Evolutionary conservation across 208 protist species (phyloP), one percentile per base, ranked within the genome.

Genomic region (Acanthamoeba culbertsoni): DNA sequence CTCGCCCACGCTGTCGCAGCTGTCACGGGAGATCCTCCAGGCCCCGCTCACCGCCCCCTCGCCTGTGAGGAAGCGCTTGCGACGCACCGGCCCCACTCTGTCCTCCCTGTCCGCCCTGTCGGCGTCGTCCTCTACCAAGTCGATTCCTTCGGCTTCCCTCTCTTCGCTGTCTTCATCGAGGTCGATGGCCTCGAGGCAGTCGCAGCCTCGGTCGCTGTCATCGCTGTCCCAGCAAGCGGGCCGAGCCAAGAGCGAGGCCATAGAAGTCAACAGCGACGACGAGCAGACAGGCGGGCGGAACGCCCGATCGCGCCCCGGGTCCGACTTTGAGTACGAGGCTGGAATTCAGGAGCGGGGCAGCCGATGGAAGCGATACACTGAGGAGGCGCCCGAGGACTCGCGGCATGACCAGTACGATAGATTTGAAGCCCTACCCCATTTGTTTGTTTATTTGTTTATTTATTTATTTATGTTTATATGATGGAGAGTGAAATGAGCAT

Each of bases 331-430:
- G 10, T 18, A 84, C 42, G 73, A 53, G 73, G 5, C 63, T 0
- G 73, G 12, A 8, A 8, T 28, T 7, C 20, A 48, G 7, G 73
- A 84, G 45, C 40, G 73, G 26, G 73, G 73, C 28, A 84, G 73
- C 73, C 73, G 73, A 37, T 84, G 73, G 73, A 84, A 84, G 73
- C 46, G 46, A 43, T 84, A 84, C 45, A 84, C 73, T 20, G 43
- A 84, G 45, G 73, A 84, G 28, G n/a, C 73, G 0, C 73, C 73
- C 6, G 73, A 84, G 0, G 73, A 84, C 33, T 8, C 35, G 18
- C 18, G 37, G 63, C 63, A 75, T 18, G 43, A 75, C 63, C 63
- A 42, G 63, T 75, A 75, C 63, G 18, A n/a, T n/a, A n/a, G n/a
- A n/a, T n/a, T n/a, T n/a, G n/a, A n/a, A n/a, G n/a, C n/a, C n/a